A percentile compares a stretch with the other conserved stretches of the same genome.
phyloP scores from a whole-genome alignment of 2,329 filamentous ascomycete species.

The Stagonosporopsis chrysanthemi region DNA sequence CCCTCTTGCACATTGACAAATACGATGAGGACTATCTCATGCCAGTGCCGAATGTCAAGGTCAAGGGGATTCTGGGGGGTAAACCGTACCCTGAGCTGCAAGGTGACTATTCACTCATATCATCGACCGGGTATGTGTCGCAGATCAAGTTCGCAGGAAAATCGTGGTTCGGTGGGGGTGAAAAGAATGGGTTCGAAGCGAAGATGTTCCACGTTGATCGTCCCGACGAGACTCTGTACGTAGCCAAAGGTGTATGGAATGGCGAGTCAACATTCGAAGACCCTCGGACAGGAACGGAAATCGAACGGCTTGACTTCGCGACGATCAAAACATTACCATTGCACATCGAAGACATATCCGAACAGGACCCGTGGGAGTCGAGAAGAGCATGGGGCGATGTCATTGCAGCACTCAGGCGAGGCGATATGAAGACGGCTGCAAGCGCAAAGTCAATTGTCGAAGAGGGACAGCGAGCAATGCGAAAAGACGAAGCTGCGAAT shows the following conservation, averaged over 20 bases:
- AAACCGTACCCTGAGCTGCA: conserved; percentile 55
- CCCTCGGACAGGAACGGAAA: conserved; percentile 36
- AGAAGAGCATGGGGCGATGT: conserved; percentile 54
- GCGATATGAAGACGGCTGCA: conserved; percentile 52
- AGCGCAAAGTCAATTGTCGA: conserved; percentile 45
- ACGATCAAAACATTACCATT: conserved; percentile 30
- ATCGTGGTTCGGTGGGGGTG: conserved; percentile 49
- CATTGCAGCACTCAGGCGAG: conserved; percentile 47
- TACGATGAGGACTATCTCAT: conserved; percentile 56
- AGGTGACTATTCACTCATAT: conserved; percentile 52
- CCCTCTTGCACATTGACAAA: conserved; percentile 54
- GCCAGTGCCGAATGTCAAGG: conserved; percentile 55
- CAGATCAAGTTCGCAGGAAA: conserved; percentile 56
- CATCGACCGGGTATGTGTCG: conserved; percentile 52
- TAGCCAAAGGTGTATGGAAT: conserved; percentile 53
- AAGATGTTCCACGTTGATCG: conserved; percentile 47
- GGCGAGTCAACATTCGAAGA: conserved; percentile 51
- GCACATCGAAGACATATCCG: conserved; percentile 37
- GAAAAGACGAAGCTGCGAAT: conserved; percentile 47
- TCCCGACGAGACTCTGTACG: conserved; percentile 46
- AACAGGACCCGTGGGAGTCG: conserved; percentile 57
- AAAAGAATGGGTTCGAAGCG: conserved; percentile 54
- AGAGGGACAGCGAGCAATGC: conserved; percentile 52
- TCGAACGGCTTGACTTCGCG: conserved; percentile 49
- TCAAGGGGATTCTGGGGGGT: conserved; percentile 55